Base-by-base conservation (phyloP, 495 filamentous ascomycete species). In the Friedmanniomyces simplex region DNA sequence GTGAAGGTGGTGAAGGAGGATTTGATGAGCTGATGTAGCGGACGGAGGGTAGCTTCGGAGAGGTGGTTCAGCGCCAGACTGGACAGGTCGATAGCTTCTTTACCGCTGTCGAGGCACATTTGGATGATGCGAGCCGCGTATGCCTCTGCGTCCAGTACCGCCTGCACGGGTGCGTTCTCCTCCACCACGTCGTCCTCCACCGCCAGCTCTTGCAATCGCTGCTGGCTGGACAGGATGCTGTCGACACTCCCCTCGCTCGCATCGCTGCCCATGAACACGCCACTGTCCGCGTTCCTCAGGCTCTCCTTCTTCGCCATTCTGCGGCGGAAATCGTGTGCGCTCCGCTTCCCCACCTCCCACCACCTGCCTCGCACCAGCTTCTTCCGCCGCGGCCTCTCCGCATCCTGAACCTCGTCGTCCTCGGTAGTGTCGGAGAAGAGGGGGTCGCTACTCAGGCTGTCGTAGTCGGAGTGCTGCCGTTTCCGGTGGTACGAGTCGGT, bases 231-330 rank as follows among this genome's bases (percentile, higher is more conserved):
- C 1, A 51, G n/a, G 16, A 56, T 14, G 34, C 50, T 50, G 32
- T 62, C 60, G 32, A 57, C 36, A 21, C 37, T 54, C 22, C 71
- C 55, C 0, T 71, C 69, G 59, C 47, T 79, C 11, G 48, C 68
- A 55, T 87, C 85, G 63, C 84, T 87, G 16, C 79, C 82, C 79
- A 91, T 80, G 77, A 81, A 91, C n/a, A 91, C 82, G 53, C 86
- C 88, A 70, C 85, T 89, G 67, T 94, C 88, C n/a, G 81, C 71
- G 61, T 85, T 75, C 26, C 86, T 73, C 30, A 88, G 78, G 5
- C 74, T 72, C 43, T 82, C 69, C 67, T 81, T 83, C 30, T 72
- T 68, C 57, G 79, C 79, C 21, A 66, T 60, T 68, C 61, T 53
- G 71, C 80, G 54, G 25, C 52, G 22, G 13, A 52, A 25, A 25